Conservation (phyloP, 2,329 filamentous ascomycete species). For the Dactylellina sp. region DNA sequence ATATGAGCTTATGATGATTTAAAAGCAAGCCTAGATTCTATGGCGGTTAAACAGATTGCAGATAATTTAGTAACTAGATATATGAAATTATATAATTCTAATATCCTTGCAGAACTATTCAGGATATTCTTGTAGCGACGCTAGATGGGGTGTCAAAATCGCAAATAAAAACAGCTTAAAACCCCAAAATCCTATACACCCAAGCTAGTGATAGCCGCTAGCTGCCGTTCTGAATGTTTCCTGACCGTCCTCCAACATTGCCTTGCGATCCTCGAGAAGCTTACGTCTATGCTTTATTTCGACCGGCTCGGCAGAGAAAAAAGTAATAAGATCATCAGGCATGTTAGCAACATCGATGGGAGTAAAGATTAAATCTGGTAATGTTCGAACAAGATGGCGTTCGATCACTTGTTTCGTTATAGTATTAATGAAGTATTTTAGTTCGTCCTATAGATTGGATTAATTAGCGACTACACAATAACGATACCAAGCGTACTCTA, state of each 20-base stretch:
- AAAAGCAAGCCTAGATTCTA: too few species aligned
- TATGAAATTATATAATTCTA: too few species aligned
- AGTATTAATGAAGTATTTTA: conserved; percentile 25
- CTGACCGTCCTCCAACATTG: conserved; percentile 10
- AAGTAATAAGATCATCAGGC: conserved; percentile 16
- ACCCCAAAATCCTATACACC: too few species aligned
- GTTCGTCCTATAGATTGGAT: not conserved
- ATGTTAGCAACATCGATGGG: conserved; percentile 5
- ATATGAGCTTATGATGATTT: too few species aligned
- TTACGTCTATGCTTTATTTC: conserved; percentile 11
- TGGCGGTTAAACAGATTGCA: too few species aligned
- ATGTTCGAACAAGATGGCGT: conserved; percentile 1
- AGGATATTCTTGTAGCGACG: too few species aligned
- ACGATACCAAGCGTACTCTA: not conserved
- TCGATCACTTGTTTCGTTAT: conserved; percentile 20
- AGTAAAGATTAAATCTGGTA: conserved; percentile 7
- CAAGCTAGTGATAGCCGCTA: not conserved
- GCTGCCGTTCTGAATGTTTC: not conserved
- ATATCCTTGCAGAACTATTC: too few species aligned
- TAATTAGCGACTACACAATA: not conserved
- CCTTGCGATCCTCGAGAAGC: conserved; percentile 6
- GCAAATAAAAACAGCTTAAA: too few species aligned
- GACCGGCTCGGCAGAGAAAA: conserved; percentile 3
- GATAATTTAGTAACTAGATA: too few species aligned
- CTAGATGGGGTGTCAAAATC: too few species aligned